Evolutionary conservation across 1,284 basidiomycete species (phyloP), one percentile per base, ranked within the genome.

Genomic region (Rhodotorula sp.): DNA sequence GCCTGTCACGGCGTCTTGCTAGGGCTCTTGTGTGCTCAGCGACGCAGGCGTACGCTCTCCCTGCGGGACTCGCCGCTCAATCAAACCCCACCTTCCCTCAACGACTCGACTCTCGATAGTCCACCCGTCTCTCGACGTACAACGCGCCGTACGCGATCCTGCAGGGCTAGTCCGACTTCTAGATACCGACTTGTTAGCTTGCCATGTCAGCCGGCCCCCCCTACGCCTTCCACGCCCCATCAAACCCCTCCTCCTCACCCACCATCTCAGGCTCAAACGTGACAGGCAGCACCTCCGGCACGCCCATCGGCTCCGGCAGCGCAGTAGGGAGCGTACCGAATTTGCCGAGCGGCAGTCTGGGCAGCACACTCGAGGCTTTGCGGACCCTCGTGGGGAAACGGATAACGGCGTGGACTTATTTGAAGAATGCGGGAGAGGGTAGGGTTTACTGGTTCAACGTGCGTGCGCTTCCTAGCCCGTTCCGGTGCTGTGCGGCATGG

Each of bases 341-440:
- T 48, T 51, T 67, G 2, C 68, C 68, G 11, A 55, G 51, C 20
- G 52, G 59, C 1, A 58, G 59, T 13, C 61, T 75, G 40, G 60
- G 64, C 15, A 52, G 55, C 9, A 71, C 75, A n/a, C 64, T 76
- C 22, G 76, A 77, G 24, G 40, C 52, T 26, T 81, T 91, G 61
- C 56, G 75, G 46, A 87, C 90, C 76, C 80, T 90, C 60, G 85
- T 92, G 15, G 87, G 89, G 81, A 92, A 91, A 82, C 83, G 91
- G 68, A 88, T 92, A 70, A 85, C 90, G 76, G 91, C 90, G 9
- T 82, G 92, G 76, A 90, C 88, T 0, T 92, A 92, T 79, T 83
- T 92, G 78, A 86, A 89, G 71, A 89, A 87, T 76, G 88, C 90
- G 28, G 88, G 92, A 75, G 88, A 91, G 81, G 91, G 91, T 87